Evolutionary conservation across 768 basidiomycete genomes (phyloP), one percentile per base, ranked within the genome.

Genomic region (Hygrophorus pudorinus): DNA sequence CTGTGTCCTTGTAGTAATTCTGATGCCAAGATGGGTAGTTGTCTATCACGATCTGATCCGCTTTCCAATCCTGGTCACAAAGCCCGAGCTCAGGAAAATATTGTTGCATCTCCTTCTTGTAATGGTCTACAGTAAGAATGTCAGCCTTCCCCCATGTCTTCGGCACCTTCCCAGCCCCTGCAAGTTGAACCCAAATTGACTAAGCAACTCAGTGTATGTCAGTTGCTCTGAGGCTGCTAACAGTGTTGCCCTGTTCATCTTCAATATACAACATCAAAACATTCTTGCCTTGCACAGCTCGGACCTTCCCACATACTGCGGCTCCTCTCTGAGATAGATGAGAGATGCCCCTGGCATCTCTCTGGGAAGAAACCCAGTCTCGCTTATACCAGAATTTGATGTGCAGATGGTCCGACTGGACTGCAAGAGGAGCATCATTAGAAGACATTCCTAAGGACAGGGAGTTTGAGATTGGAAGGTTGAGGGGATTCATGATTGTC

Each of bases 31-130:
- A 50, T 13, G 55, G 43, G 38, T 56, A 56, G 31, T 46, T 46
- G 28, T 42, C 40, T 7, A 49, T 53, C 17, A 49, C 51, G 8
- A 52, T 31, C 37, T 45, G 41, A 21, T 52, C 46, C 2, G 48
- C 47, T 47, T 56, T 56, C 55, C 53, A 56, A 27, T 52, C 50
- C 18, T 45, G 40, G 21, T 54, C 48, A 41, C 55, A 56, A 10
- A 46, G 37, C 5, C 38, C 48, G n/a, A 56, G 43, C 44, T 56
- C 55, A 1, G 45, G 49, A 31, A 49, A 54, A 17, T 35, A 18
- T 16, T 6, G 33, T 21, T 30, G 27, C 49, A 56, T 53, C 38
- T 56, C 49, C 21, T 30, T 27, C 9, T 33, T 17, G 34, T 49
- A 56, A 2, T 42, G 8, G 7, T 46, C 17, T 28, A 38, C 18